A percentile compares a stretch with the other conserved stretches of the same genome.
Evolutionary conservation across 768 basidiomycete species (phyloP).

Genomic region (Auriculariales sp.): DNA sequence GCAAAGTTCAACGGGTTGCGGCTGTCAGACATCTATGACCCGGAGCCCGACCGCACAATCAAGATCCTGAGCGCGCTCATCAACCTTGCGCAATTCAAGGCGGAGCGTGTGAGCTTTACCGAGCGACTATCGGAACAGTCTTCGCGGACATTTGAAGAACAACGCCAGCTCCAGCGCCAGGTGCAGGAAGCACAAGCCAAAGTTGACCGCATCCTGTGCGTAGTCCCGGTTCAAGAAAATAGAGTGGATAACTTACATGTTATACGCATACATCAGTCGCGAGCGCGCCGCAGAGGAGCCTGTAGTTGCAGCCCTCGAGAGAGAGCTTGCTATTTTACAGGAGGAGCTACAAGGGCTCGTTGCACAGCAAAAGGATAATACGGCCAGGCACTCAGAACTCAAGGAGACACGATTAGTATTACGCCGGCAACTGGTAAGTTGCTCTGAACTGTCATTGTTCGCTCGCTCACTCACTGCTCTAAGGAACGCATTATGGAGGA

Average conservation of each 20-base stretch:
- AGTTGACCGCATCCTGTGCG: slow-evolving; percentile 44
- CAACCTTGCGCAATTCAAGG: slow-evolving; percentile 85
- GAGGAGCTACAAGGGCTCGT: slow-evolving; percentile 23
- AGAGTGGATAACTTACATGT: neutral
- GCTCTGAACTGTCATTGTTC: slow-evolving; percentile 31
- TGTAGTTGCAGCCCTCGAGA: slow-evolving; percentile 27
- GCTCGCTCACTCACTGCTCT: neutral
- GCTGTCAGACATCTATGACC: slow-evolving; percentile 55
- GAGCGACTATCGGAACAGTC: slow-evolving; percentile 48
- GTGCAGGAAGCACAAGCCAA: slow-evolving; percentile 34
- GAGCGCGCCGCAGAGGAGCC: slow-evolving; percentile 59
- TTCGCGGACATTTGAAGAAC: slow-evolving; percentile 39
- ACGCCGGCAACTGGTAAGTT: too few relatives aligned
- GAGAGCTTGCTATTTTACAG: neutral
- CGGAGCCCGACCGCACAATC: slow-evolving; percentile 61
- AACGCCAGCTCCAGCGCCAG: slow-evolving; percentile 40
- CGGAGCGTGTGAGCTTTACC: slow-evolving; percentile 52
- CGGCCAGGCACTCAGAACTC: slow-evolving; percentile 51
- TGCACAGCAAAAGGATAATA: slow-evolving; percentile 44
- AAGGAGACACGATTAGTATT: slow-evolving; percentile 50
- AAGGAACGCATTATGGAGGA: slow-evolving; percentile 55
- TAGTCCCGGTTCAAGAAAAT: slow-evolving; percentile 2
- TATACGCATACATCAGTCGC: slow-evolving; percentile 6
- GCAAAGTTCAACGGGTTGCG: slow-evolving; percentile 68
- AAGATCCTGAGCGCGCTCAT: slow-evolving; percentile 74